Evolutionary conservation across 75 land plant species (phyloP), one percentile per base, ranked within the genome.

Genomic region (Selaginella tamariscina): DNA sequence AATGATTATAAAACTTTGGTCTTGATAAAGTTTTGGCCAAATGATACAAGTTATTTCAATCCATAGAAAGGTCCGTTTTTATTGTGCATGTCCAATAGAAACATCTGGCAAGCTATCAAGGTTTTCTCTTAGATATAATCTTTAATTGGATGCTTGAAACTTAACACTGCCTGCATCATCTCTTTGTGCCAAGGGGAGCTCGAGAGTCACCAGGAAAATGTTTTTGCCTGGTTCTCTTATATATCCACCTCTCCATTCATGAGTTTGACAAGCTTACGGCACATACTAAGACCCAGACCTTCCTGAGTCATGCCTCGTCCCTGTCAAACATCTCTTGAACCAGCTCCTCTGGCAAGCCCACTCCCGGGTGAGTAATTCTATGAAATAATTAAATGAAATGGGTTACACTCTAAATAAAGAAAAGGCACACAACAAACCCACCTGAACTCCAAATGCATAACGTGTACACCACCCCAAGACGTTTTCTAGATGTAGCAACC

Each of bases 201-300:
- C 80, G 1, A 82, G 49, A 18, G 68, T 73, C 1, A 82, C 55
- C 63, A 82, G 70, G 75, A 85, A 85, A 15, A 75, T 68, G 27
- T 81, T 74, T 32, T 54, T 74, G 20, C 78, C 80, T 33, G 82
- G 80, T 49, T 82, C 84, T 32, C 82, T 72, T 20, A 79, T 72
- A 72, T 85, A 85, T 80, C 76, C 22, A 85, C 82, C 27, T 75
- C 73, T 9, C 88, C 88, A 56, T 85, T 80, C 88, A 85, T 85
- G 2, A 80, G 71, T 65, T 75, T 80, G 22, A 82, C 82, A 27
- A 85, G 79, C 72, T 75, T 80, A 54, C 75, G 80, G 69, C 81
- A 75, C 22, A 85, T 73, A 39, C 71, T 65, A n/a, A 85, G 69
- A 30, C 80, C 81, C n/a, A 85, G 76, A 15, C 88, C 88, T 74